Base-by-base conservation (phyloP, 768 basidiomycete genomes). In the Naganishia randhawae region DNA sequence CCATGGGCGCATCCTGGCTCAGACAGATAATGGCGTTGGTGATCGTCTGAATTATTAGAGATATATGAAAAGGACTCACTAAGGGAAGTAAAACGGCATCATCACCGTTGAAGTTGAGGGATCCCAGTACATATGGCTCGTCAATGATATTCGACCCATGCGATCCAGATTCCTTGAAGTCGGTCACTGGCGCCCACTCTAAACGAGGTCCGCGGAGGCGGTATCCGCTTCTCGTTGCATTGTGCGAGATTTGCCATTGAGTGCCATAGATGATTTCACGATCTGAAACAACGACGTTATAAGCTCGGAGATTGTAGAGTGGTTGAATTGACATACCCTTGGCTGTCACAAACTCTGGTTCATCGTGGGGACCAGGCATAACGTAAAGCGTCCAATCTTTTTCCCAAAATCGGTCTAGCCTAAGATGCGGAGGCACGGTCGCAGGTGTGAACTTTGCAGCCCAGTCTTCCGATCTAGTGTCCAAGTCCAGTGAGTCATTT, bases 51-150 rank as follows among this genome's bases (percentile, higher is more conserved):
- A n/a, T n/a, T 9, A 86, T 73, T 63, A 87, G 86, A 1, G 86
- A 86, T 7, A 86, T 86, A 83, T 86, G 85, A 75, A 86, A 85
- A 0, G 86, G 86, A 0, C 85, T 85, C 73, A 88, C 88, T 31
- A 83, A 82, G 4, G 83, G 83, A 61, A 88, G 77, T n/a, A 88
- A 84, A 1, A 88, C 86, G 0, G 88, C 87, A 0, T 86, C 87
- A 73, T 89, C 87, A 1, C 87, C 87, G 71, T 88, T 89, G 63
- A 69, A 69, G 51, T 73, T 71, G 53, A 76, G 50, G 0, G 67
- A 71, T 25, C 72, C 72, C 42, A 70, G 68, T 14, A 69, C 64
- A 37, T 73, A 72, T 3, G 69, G 69, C 70, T 73, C 71, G 48
- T 74, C 76, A 22, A 87, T 82, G 39, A 88, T 86, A 69, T 89